phyloP scores from a whole-genome alignment of 805 yeast species.

The Candida insectorum region DNA sequence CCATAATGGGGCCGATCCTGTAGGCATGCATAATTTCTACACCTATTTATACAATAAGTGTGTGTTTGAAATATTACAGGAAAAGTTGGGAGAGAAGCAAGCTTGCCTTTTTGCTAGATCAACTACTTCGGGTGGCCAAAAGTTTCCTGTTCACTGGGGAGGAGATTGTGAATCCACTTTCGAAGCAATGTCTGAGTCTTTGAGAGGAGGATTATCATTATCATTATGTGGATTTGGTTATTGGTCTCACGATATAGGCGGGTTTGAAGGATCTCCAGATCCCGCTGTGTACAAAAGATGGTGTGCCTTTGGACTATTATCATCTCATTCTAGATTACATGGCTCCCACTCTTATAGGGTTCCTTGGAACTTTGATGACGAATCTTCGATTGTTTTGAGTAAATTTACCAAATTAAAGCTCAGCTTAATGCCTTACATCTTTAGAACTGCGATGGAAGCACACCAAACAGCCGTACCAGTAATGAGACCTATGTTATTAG shows the following conservation, averaged over 20 bases:
- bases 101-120: conserved; percentile 36
- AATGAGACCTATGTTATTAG: conserved; percentile 29
- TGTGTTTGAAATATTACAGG: conserved; percentile 30
- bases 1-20: conserved; percentile 27
- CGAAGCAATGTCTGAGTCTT: conserved; percentile 38
- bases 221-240: conserved; percentile 31
- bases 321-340: conserved; percentile 37
- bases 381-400: conserved; percentile 25
- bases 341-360: conserved; percentile 35
- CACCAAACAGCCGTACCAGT: conserved; percentile 25
- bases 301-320: conserved; percentile 36
- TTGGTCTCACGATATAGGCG: conserved; percentile 40
- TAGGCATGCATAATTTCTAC: conserved; percentile 34
- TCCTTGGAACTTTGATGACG: conserved; percentile 38
- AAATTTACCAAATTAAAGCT: conserved; percentile 30
- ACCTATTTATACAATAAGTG: conserved; percentile 29
- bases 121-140: conserved; percentile 34
- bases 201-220: conserved; percentile 33
- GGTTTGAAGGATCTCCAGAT: conserved; percentile 36
- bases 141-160: conserved; percentile 42
- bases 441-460: conserved; percentile 23
- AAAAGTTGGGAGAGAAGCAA: conserved; percentile 24
- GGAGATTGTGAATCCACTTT: conserved; percentile 36
- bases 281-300: conserved; percentile 36
- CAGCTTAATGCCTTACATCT: conserved; percentile 30